Percentiles rank a stretch among this genome's conserved stretches.
Conservation (phyloP, 1,139 yeast species). For the Chernovozyma sophiae-reginae region DNA sequence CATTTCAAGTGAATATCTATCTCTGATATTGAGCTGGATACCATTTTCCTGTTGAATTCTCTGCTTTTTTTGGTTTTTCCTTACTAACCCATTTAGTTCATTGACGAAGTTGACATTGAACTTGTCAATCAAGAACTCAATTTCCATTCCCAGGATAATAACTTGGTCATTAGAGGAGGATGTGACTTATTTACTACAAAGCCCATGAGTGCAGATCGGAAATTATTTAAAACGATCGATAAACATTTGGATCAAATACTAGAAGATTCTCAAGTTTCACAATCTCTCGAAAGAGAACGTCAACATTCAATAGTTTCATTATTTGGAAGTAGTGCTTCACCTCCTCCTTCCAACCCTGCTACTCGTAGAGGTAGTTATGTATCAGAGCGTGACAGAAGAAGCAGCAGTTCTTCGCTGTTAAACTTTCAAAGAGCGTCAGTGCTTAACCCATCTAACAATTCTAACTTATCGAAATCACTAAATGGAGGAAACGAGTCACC, state of each 20-base stretch:
- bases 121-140: constrained; percentile 81
- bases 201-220: constrained; percentile 85
- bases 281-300: constrained; percentile 39
- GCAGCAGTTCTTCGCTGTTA: constrained; percentile 17
- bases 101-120: constrained; percentile 89
- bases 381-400: constrained; percentile 24
- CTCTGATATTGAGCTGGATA: too few species aligned
- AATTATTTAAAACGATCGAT: constrained; percentile 82
- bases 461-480: constrained; percentile 17
- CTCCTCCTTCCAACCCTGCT: constrained; percentile 14
- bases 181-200: constrained; percentile 93
- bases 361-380: constrained; percentile 21
- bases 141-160: constrained; percentile 84
- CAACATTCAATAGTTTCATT: constrained; percentile 34
- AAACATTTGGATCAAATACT: constrained; percentile 67
- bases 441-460: constrained; percentile 3
- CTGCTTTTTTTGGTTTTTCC: not conserved
- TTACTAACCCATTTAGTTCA: constrained; percentile 51
- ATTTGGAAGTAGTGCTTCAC: constrained; percentile 36
- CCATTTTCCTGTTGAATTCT: too few species aligned
- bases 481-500: constrained; percentile 16
- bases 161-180: constrained; percentile 72
- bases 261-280: constrained; percentile 50
- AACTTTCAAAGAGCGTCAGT: constrained; percentile 10
- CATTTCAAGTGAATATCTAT: too few species aligned